Conservation (phyloP, 2,329 filamentous ascomycete species). For the Eutypella sp. region DNA sequence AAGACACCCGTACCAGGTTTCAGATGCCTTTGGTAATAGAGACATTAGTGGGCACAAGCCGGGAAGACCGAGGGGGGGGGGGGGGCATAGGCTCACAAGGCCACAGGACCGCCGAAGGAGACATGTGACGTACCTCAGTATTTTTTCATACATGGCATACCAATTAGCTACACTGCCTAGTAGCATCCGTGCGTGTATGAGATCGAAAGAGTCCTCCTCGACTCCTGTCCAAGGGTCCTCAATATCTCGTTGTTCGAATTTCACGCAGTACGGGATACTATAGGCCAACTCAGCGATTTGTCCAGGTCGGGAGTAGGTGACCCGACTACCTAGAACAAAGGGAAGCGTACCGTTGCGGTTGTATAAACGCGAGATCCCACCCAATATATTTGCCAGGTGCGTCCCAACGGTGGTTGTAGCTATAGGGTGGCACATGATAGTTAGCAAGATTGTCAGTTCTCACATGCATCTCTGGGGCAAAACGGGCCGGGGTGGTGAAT, state of each 20-base stretch:
- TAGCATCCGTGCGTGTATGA: conserved; percentile 79
- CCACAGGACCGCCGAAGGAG: no score
- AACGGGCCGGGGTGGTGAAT: not conserved
- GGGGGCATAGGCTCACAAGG: not conserved
- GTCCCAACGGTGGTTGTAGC: conserved; percentile 11
- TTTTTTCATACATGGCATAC: conserved; percentile 67
- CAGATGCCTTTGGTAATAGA: conserved; percentile 54
- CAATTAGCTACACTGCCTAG: conserved; percentile 74
- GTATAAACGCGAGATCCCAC: conserved; percentile 33
- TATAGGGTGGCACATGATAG: conserved; percentile 6
- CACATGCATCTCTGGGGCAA: not conserved
- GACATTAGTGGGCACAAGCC: conserved; percentile 15
- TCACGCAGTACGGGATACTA: conserved; percentile 67
- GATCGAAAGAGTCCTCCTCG: conserved; percentile 60
- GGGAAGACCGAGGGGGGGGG: no score
- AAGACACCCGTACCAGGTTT: conserved; percentile 70
- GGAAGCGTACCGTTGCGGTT: conserved; percentile 29
- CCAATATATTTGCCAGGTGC: conserved; percentile 26
- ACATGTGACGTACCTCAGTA: conserved; percentile 58
- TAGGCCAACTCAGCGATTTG: conserved; percentile 9
- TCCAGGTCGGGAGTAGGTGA: conserved; percentile 6
- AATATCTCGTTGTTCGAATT: conserved; percentile 69
- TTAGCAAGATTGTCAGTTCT: conserved; percentile 3
- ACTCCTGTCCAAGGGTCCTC: conserved; percentile 63
- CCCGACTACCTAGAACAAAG: not conserved